Evolutionary conservation across 1,139 yeast species (phyloP).

Genomic region (Taphrina populina): DNA sequence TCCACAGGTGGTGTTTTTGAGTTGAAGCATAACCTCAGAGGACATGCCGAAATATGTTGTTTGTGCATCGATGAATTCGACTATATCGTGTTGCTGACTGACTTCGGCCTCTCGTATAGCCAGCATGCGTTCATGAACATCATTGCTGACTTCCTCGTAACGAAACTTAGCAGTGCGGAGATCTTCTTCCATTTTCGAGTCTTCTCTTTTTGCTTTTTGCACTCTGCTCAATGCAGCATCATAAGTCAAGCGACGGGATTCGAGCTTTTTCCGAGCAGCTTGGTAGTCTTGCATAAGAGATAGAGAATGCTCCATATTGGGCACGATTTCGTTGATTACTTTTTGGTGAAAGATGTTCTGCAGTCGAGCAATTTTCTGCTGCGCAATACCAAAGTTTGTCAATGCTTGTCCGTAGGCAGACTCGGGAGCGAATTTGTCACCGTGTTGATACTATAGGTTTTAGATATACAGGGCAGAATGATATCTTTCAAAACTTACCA

Average conservation of each 20-base stretch:
- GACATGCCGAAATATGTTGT: slow-evolving; percentile 38
- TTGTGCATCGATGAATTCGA: slow-evolving; percentile 39
- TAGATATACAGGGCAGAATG: neutral
- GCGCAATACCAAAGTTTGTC: slow-evolving; percentile 38
- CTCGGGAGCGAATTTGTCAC: slow-evolving; percentile 39
- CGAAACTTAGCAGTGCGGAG: slow-evolving; percentile 40
- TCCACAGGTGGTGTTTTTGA: slow-evolving; percentile 29
- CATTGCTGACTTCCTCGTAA: slow-evolving; percentile 41
- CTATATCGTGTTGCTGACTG: slow-evolving; percentile 34
- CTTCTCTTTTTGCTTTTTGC: slow-evolving; percentile 40
- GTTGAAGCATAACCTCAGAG: slow-evolving; percentile 33
- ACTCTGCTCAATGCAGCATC: slow-evolving; percentile 40
- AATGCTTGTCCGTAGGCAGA: slow-evolving; percentile 40
- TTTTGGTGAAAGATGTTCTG: slow-evolving; percentile 39
- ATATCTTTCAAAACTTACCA: neutral
- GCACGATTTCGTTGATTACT: slow-evolving; percentile 32
- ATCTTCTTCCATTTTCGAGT: slow-evolving; percentile 41
- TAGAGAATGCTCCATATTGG: slow-evolving; percentile 33
- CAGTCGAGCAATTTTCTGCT: slow-evolving; percentile 39
- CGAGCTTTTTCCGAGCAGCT: slow-evolving; percentile 40
- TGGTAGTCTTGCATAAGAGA: slow-evolving; percentile 36
- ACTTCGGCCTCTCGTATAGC: slow-evolving; percentile 40
- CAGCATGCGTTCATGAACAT: slow-evolving; percentile 40
- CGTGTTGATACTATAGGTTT: slow-evolving; percentile 28
- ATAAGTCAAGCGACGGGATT: slow-evolving; percentile 41